These are phyloP conservation scores for Pholiota molesta DNA, from an alignment of 768 basidiomycete species.

Conservation along the genomic window DNA sequence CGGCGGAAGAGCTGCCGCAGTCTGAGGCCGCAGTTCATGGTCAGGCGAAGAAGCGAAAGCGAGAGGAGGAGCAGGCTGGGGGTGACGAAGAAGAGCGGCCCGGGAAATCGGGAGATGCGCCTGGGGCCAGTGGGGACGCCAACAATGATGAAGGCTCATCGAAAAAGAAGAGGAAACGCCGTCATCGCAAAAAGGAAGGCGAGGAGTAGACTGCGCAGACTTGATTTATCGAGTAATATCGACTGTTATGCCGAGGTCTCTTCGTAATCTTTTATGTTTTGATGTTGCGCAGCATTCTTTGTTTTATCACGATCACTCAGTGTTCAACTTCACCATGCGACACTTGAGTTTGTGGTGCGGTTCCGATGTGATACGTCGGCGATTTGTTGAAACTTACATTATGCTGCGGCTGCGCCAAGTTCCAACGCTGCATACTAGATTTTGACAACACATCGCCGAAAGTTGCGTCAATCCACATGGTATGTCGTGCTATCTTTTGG, in stretches of 20 bases:
- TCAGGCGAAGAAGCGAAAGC: constrained; percentile 45
- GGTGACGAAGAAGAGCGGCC: constrained; percentile 2
- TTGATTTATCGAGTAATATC: no score
- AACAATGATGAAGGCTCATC: constrained; percentile 21
- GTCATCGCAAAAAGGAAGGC: constrained; percentile 25
- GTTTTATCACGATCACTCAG: neutral
- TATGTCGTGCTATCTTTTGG: no score
- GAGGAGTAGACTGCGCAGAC: constrained; percentile 22
- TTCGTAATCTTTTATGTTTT: neutral
- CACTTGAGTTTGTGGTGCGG: neutral
- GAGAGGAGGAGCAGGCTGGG: constrained; percentile 16
- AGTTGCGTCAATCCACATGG: neutral
- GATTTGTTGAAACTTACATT: no score
- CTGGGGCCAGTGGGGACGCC: constrained; percentile 17
- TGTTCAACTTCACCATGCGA: neutral
- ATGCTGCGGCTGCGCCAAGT: neutral
- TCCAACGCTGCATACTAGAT: no score
- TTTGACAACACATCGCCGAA: neutral
- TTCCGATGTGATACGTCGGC: no score
- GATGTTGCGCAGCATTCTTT: neutral
- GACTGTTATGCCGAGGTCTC: neutral
- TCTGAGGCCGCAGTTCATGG: constrained; percentile 5
- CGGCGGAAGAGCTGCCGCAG: constrained; percentile 42
- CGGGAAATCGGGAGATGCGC: neutral
- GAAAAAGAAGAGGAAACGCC: constrained; percentile 41